Conservation (phyloP, 169 alveolate genomes). For the Amoebophrya sp. region DNA sequence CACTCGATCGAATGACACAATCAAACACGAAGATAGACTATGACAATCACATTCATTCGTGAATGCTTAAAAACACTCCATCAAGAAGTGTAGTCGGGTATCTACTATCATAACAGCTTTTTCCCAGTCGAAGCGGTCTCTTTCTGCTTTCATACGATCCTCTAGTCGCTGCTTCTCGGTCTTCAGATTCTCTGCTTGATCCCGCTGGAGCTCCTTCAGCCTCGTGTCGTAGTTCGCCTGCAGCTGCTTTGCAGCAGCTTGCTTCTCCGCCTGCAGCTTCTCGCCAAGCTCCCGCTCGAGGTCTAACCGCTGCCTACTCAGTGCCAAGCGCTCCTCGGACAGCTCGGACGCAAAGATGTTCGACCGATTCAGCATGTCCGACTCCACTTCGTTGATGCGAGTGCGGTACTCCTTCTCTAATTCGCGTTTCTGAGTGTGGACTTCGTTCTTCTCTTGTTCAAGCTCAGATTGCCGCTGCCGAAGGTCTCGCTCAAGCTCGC, state of each 20-base stretch:
- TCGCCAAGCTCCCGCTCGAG: not conserved
- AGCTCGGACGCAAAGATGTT: not conserved
- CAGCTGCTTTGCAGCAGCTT: not conserved
- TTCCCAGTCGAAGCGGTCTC: not conserved
- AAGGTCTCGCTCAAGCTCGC: too few species aligned
- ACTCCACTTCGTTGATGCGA: not conserved
- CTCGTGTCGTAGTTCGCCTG: not conserved
- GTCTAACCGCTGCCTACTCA: too few species aligned
- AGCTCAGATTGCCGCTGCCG: too few species aligned
- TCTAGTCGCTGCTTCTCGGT: not conserved
- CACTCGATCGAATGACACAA: too few species aligned
- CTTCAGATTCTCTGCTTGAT: not conserved
- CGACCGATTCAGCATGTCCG: not conserved
- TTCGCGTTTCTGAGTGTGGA: not conserved
- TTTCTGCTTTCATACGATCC: not conserved
- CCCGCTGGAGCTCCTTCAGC: not conserved
- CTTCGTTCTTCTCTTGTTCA: too few species aligned
- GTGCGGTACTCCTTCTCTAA: not conserved
- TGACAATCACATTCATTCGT: too few species aligned
- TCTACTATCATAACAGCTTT: too few species aligned
- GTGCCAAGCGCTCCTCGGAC: not conserved
- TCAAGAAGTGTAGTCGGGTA: too few species aligned
- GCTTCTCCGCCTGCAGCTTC: not conserved
- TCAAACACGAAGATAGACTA: too few species aligned
- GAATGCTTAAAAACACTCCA: too few species aligned